phyloP scores from a whole-genome alignment of 352 stramenopile species.

The Pythium aristosporum region DNA sequence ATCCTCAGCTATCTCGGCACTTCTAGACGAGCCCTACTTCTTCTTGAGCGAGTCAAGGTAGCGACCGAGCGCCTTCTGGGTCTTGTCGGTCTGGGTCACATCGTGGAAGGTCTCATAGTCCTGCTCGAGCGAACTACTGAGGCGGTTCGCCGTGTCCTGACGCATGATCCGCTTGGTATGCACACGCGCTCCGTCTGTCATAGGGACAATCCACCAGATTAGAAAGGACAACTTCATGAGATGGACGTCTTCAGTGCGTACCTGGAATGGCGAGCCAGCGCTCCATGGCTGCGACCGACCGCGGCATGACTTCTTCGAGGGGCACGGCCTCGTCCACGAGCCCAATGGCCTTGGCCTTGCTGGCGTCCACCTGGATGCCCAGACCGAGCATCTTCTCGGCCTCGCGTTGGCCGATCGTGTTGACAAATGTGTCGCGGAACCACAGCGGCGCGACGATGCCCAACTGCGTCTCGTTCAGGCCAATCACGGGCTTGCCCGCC shows the following conservation, averaged over 20 bases:
- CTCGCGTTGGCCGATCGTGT: constrained; percentile 81
- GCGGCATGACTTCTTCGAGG: constrained; percentile 75
- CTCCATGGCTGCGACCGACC: constrained; percentile 55
- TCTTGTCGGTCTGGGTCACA: constrained; percentile 79
- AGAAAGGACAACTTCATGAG: background rate
- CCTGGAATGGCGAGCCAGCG: constrained; percentile 84
- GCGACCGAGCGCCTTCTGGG: constrained; percentile 75
- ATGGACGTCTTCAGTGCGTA: constrained; percentile 17
- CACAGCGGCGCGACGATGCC: constrained; percentile 88
- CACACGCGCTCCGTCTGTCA: constrained; percentile 59
- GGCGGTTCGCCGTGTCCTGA: constrained; percentile 61
- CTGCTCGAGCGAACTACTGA: constrained; percentile 47
- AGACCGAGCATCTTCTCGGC: constrained; percentile 86
- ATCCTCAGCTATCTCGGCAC: background rate
- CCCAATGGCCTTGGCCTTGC: constrained; percentile 70
- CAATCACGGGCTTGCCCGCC: constrained; percentile 86
- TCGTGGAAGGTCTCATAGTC: constrained; percentile 72
- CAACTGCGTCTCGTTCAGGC: constrained; percentile 93
- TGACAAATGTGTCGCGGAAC: constrained; percentile 74
- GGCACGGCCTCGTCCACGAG: constrained; percentile 76
- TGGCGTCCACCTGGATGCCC: constrained; percentile 75
- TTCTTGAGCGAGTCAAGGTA: constrained; percentile 85
- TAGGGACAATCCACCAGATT: background rate
- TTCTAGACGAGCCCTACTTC: constrained; percentile 26
- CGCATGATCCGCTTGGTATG: constrained; percentile 81